Conservation (phyloP, 352 stramenopile species). For the Globisporangium lucens region DNA sequence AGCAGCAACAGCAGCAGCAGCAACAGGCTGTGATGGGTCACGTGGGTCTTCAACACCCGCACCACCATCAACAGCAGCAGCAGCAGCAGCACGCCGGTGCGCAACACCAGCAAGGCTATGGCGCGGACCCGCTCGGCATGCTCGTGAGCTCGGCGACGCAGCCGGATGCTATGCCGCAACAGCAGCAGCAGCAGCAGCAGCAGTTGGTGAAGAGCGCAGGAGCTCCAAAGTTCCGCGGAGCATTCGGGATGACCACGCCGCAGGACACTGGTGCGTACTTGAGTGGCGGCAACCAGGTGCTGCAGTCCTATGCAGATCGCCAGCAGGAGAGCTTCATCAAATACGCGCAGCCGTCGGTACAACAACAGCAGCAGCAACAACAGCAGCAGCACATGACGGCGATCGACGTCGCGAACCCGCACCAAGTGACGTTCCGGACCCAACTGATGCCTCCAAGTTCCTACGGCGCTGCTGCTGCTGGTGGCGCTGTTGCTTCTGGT, state of each 20-base stretch:
- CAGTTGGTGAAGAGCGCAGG: conserved; percentile 19
- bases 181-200: conserved; percentile 14
- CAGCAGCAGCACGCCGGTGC: conserved; percentile 18
- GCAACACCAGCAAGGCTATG: conserved; percentile 24
- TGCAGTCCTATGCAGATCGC: conserved; percentile 15
- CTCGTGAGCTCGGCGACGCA: conserved; percentile 57
- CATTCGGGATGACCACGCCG: conserved; percentile 3
- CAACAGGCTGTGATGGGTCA: conserved; percentile 16
- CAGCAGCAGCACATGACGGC: conserved; percentile 18
- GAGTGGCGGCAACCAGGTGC: background rate
- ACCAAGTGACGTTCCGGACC: conserved; percentile 13
- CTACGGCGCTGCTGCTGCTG: background rate
- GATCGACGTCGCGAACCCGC: conserved; percentile 11
- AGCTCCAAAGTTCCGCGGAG: conserved; percentile 15
- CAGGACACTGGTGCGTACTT: conserved; percentile 13
- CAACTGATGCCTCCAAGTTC: conserved; percentile 5
- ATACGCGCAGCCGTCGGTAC: conserved; percentile 21
- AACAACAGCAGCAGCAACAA: conserved; percentile 34
- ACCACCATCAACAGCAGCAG: conserved; percentile 24
- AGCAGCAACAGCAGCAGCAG: conserved; percentile 16
- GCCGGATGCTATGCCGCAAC: conserved; percentile 22
- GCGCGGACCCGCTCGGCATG: conserved; percentile 47
- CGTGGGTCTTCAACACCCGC: conserved; percentile 7
- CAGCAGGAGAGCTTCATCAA: conserved; percentile 25
- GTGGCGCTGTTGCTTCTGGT: background rate